phyloP scores from a whole-genome alignment of 2,329 filamentous ascomycete genomes.

The Fusarium xyrophilum region DNA sequence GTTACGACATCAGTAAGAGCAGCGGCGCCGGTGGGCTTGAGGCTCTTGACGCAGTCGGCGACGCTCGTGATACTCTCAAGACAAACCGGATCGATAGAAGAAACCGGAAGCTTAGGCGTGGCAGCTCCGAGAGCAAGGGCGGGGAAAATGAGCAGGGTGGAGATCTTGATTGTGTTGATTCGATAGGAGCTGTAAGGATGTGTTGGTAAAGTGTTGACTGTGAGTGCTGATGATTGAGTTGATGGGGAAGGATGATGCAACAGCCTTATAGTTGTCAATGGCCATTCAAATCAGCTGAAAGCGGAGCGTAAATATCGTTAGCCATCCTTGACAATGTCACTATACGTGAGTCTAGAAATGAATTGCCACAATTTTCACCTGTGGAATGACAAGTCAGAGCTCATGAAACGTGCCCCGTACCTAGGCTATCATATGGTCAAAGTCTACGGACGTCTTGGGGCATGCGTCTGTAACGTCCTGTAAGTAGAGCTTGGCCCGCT shows the following conservation, averaged over 20 bases:
- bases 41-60: not conserved
- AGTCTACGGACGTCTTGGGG: no score
- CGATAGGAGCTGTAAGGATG: accelerated
- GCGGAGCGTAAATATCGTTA: accelerated
- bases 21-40: not conserved
- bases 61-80: not conserved
- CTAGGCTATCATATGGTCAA: no score
- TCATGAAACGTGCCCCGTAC: no score
- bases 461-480: no score
- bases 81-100: not conserved
- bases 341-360: accelerated
- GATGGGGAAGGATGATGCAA: not conserved
- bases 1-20: not conserved
- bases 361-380: no score
- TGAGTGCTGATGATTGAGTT: not conserved
- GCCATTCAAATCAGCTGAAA: accelerated
- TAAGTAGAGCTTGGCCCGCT: accelerated
- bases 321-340: accelerated
- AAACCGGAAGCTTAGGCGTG: not conserved
- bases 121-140: not conserved
- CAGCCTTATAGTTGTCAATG: not conserved
- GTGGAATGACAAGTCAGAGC: no score
- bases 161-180: not conserved
- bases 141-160: not conserved
- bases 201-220: accelerated